Percentiles rank a stretch among this genome's conserved stretches.
Conservation (phyloP, 2,329 filamentous ascomycete genomes). For the Apiospora phragmitis region DNA sequence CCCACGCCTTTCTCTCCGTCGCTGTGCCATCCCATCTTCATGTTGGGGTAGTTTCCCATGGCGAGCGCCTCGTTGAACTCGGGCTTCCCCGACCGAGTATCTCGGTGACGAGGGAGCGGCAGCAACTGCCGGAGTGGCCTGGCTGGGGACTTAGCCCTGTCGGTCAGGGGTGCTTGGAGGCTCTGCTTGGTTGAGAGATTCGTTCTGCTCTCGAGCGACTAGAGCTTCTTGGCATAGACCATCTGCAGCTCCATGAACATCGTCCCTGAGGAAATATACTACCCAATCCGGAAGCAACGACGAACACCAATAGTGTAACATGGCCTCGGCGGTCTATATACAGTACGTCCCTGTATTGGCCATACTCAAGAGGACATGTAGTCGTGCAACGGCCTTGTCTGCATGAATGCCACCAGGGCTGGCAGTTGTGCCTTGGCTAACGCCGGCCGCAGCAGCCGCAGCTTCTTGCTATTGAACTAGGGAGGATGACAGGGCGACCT, state of each 20-base stretch:
- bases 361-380: not conserved
- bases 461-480: not conserved
- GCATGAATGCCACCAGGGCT: not conserved
- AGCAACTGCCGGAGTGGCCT: too few relatives aligned
- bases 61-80: not conserved
- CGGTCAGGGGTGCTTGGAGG: too few relatives aligned
- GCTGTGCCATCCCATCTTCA: not conserved
- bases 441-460: not conserved
- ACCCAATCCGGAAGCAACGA: not conserved
- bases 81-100: not conserved
- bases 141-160: too few relatives aligned
- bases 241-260: fast-evolving
- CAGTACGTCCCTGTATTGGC: not conserved
- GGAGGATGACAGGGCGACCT: not conserved
- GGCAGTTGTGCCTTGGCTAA: not conserved
- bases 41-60: not conserved
- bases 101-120: not conserved
- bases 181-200: too few relatives aligned
- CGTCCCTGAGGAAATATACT: not conserved
- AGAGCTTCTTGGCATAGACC: too few relatives aligned
- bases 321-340: not conserved
- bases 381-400: not conserved
- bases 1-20: not conserved
- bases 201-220: too few relatives aligned
- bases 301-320: not conserved